These are phyloP conservation scores for Mycena floridula DNA, from an alignment of 768 basidiomycete species.

Conservation along the genomic window DNA sequence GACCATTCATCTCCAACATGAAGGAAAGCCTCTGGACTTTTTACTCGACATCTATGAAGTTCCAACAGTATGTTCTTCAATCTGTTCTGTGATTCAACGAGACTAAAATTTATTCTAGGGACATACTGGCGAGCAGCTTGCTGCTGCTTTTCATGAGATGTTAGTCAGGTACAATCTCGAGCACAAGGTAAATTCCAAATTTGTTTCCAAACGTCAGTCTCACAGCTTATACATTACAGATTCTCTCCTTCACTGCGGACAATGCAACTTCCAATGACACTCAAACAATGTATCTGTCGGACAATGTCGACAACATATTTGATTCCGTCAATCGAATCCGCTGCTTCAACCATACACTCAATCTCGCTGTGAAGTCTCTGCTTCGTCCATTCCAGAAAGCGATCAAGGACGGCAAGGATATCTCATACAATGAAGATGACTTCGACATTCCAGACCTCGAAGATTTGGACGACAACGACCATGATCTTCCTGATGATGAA, in stretches of 20 bases:
- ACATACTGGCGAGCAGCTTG: conserved; percentile 14
- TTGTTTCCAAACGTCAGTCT: not conserved
- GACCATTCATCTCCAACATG: conserved; percentile 12
- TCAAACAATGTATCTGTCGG: conserved; percentile 11
- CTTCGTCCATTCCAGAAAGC: not conserved
- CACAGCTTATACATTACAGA: conserved; percentile 8
- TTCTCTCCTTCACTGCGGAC: conserved; percentile 17
- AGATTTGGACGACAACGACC: not conserved
- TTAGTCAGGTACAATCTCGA: conserved; percentile 14
- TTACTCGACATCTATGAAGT: conserved; percentile 19
- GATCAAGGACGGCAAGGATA: not conserved
- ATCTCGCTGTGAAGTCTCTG: not conserved
- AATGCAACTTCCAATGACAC: conserved; percentile 21
- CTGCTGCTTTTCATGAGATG: conserved; percentile 10
- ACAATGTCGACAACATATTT: conserved; percentile 7
- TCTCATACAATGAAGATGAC: not conserved
- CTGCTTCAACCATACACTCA: not conserved
- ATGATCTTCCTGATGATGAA: conserved; percentile 1
- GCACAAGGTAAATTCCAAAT: conserved; percentile 9
- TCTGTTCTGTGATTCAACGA: not conserved
- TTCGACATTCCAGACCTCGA: not conserved
- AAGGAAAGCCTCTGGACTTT: conserved; percentile 10
- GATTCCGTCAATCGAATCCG: conserved; percentile 2
- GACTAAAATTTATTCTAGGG: conserved; percentile 7
- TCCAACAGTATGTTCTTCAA: conserved; percentile 4